phyloP scores from a whole-genome alignment of 306 rosid species.

The Cucumis sativus region Cucumber_9930_V3 NC_026658.2:17547001-17547500 shows the following conservation, averaged over 20 bases:
- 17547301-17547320: slow-evolving; percentile 99
- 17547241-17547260: not conserved
- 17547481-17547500: not conserved
- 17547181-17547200: slow-evolving; percentile 91
- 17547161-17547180: slow-evolving; percentile 94
- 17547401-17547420: slow-evolving; percentile 34
- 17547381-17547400: slow-evolving; percentile 57
- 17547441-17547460: not conserved
- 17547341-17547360: slow-evolving; percentile 88
- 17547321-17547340: slow-evolving; percentile 77
- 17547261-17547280: not conserved
- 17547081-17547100: slow-evolving; percentile 54
- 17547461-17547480: not conserved
- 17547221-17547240: not conserved
- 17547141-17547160: slow-evolving; percentile 93
- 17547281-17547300: not conserved
- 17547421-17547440: not conserved
- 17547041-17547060: slow-evolving; percentile 79
- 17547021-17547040: slow-evolving; percentile 77
- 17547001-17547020: slow-evolving; percentile 99
- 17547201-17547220: slow-evolving; percentile 11
- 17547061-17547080: slow-evolving; percentile 66
- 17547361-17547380: slow-evolving; percentile 94
- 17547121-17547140: slow-evolving; percentile 91
- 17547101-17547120: slow-evolving; percentile 70